Percentiles rank a stretch among this genome's conserved stretches.
Evolutionary conservation across 78 protist genomes (phyloP).

Genomic region (Pigoraptor vietnamica): DNA sequence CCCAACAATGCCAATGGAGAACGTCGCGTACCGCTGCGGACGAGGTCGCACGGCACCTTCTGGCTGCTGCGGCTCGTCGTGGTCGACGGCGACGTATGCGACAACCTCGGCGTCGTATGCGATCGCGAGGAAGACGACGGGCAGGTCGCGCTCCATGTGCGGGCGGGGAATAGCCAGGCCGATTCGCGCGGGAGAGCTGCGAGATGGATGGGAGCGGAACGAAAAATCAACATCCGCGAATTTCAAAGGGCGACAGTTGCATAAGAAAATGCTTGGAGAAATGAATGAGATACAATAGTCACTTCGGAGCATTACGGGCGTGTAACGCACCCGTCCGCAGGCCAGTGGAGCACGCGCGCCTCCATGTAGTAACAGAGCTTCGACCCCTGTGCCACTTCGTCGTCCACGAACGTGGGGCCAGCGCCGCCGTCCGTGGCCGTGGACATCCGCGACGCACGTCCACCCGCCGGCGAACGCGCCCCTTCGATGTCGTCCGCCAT

Average conservation of each 20-base stretch:
- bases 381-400: neutral
- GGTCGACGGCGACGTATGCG: neutral
- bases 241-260: too few relatives aligned
- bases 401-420: neutral
- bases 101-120: neutral
- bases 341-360: neutral
- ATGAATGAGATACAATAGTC: too few relatives aligned
- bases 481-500: neutral
- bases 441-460: neutral
- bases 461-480: neutral
- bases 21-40: neutral
- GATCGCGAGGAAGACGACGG: neutral
- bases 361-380: neutral
- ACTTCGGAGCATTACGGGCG: neutral
- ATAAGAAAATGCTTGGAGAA: too few relatives aligned
- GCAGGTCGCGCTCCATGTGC: neutral
- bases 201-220: neutral
- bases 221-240: too few relatives aligned
- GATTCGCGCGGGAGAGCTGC: neutral
- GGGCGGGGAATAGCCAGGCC: neutral
- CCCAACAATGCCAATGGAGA: neutral
- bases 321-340: neutral
- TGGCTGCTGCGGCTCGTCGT: neutral
- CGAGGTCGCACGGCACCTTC: neutral
- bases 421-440: neutral